phyloP scores from a whole-genome alignment of 495 filamentous ascomycete genomes.

The Penicillium riverlandense region DNA sequence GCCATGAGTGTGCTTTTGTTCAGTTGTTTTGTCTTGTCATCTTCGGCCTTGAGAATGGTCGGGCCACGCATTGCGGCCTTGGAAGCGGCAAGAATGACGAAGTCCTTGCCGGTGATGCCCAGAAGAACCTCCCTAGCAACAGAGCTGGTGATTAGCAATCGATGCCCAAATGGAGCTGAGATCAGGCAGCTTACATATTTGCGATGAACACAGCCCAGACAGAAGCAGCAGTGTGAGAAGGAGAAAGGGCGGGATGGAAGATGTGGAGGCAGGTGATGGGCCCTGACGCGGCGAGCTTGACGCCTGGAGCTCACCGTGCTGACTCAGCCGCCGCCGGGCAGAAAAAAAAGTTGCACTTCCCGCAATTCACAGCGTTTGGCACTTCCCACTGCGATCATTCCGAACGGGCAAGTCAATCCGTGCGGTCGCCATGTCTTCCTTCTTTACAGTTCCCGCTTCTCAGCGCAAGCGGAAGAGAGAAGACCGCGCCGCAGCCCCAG shows the following conservation, averaged over 20 bases:
- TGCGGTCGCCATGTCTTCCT: slow-evolving; percentile 60
- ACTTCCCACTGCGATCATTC: too few relatives aligned
- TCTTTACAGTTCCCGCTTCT: slow-evolving; percentile 71
- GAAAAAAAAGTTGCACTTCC: slow-evolving; percentile 35
- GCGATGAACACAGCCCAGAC: slow-evolving; percentile 6
- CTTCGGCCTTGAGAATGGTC: slow-evolving; percentile 89
- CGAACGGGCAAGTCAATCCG: too few relatives aligned
- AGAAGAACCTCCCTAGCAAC: slow-evolving; percentile 86
- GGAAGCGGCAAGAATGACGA: slow-evolving; percentile 92
- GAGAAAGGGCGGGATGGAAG: slow-evolving; percentile 7
- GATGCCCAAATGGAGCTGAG: too few relatives aligned
- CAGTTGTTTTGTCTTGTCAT: slow-evolving; percentile 89
- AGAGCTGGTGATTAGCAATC: background rate
- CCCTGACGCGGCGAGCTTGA: slow-evolving; percentile 38
- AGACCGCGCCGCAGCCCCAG: slow-evolving; percentile 38
- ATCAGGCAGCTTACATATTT: slow-evolving; percentile 23
- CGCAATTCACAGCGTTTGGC: background rate
- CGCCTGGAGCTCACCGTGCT: slow-evolving; percentile 36
- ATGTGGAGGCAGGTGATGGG: slow-evolving; percentile 13
- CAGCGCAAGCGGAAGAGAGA: slow-evolving; percentile 75
- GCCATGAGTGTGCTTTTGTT: slow-evolving; percentile 94
- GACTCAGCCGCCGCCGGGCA: slow-evolving; percentile 33
- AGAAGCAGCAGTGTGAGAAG: background rate
- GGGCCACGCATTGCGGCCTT: slow-evolving; percentile 97
- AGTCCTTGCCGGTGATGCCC: slow-evolving; percentile 97